Conservation (phyloP, 179 eudicot genomes). For the Nepenthes alata region DNA sequence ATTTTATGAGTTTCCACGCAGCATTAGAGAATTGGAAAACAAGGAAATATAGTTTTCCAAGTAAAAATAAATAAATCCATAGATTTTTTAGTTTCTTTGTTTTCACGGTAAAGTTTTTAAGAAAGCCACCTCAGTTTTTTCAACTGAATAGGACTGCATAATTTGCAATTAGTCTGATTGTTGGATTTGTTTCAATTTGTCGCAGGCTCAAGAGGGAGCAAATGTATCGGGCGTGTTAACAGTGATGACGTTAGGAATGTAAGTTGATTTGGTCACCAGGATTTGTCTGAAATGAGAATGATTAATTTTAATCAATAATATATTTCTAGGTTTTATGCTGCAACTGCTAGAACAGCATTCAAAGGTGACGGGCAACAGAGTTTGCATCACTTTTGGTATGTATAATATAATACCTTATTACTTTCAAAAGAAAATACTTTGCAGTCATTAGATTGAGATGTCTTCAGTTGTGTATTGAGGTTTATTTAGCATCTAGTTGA, state of each 20-base stretch:
- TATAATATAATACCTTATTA: not conserved
- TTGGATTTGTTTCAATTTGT: constrained; percentile 9
- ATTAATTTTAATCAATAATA: constrained; percentile 10
- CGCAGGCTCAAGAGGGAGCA: constrained; percentile 78
- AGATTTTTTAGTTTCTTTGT: too few species aligned
- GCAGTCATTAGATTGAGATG: too few species aligned
- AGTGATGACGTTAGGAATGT: constrained; percentile 97
- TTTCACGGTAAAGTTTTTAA: too few species aligned
- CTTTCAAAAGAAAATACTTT: not conserved
- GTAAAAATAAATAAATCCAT: too few species aligned
- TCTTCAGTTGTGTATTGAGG: too few species aligned
- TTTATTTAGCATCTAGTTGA: too few species aligned
- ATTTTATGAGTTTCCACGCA: too few species aligned
- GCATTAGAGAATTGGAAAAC: too few species aligned
- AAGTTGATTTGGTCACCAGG: constrained; percentile 19
- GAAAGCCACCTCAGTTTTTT: too few species aligned
- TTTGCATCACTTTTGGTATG: constrained; percentile 95
- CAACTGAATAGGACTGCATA: too few species aligned
- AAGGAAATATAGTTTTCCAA: too few species aligned
- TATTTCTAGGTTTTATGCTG: constrained; percentile 71
- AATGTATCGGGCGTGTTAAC: constrained; percentile 86
- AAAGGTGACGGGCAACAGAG: constrained; percentile 89
- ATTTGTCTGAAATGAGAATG: constrained; percentile 4
- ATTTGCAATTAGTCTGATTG: too few species aligned
- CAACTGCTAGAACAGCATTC: constrained; percentile 90